These are phyloP conservation scores for Trichoderma gracile DNA, from an alignment of 2,329 filamentous ascomycete genomes.

Conservation along the genomic window DNA sequence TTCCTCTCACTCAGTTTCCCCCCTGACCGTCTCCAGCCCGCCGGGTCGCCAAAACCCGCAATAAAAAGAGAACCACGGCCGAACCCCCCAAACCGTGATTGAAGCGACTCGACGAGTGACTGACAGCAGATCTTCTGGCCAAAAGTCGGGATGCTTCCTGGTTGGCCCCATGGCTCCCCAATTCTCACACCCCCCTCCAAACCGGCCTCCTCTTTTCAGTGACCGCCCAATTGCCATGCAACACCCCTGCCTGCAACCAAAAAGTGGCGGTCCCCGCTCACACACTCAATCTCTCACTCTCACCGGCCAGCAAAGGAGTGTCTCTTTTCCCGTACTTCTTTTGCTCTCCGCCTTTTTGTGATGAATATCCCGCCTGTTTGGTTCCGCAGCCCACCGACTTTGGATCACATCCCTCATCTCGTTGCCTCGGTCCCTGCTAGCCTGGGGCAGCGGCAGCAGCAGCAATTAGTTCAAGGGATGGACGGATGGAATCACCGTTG, in stretches of 20 bases:
- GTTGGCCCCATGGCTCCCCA: neutral
- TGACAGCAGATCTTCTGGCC: constrained; percentile 17
- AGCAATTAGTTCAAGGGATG: too few species aligned
- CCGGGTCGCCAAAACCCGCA: constrained; percentile 14
- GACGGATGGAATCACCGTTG: too few species aligned
- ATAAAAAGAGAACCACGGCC: constrained; percentile 11
- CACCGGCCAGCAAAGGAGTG: constrained; percentile 12
- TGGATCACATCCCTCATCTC: neutral
- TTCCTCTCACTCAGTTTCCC: too few species aligned
- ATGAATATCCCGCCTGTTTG: constrained; percentile 12
- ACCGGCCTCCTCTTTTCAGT: constrained; percentile 15
- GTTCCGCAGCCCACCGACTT: neutral
- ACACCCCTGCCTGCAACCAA: constrained; percentile 9
- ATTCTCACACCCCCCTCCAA: too few species aligned
- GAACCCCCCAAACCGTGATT: neutral
- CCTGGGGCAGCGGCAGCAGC: neutral
- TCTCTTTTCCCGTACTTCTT: constrained; percentile 7
- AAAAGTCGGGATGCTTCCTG: constrained; percentile 11
- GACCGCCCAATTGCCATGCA: constrained; percentile 24
- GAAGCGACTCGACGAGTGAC: neutral
- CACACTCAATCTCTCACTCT: too few species aligned
- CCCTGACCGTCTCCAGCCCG: constrained; percentile 10
- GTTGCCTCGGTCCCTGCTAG: constrained; percentile 9
- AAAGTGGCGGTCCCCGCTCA: constrained; percentile 26
- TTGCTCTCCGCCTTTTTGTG: constrained; percentile 23